Evolutionary conservation across 768 basidiomycete genomes (phyloP), one percentile per base, ranked within the genome.

Genomic region (Russula sp.): DNA sequence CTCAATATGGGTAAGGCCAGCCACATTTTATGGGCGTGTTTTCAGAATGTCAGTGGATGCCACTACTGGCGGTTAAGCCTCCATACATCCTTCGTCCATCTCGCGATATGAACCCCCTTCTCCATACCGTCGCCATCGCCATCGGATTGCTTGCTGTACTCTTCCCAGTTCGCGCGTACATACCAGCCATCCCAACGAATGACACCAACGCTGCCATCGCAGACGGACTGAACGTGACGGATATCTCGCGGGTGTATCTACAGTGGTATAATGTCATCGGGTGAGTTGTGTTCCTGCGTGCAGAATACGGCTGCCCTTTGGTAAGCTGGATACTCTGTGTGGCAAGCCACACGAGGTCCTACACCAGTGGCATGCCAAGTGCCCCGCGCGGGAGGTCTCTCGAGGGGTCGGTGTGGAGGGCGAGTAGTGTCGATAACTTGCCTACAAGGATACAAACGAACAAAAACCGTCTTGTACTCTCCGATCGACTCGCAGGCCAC

Each of bases 111-210:
- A 48, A 18, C 3, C 32, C 51, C 53, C 18, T 50, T 4, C 32
- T 59, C 47, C 10, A 8, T 20, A 54, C 22, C 3, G 2, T 48
- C 20, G 9, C 32, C 14, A 6, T 58, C 34, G 11, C 48, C 4
- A 37, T 67, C 35, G 9, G 14, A 20, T 13, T 69, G 22, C 39
- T 59, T 7, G 13, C 64, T 27, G 50, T 63, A 14, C 45, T 57
- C 35, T 50, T 64, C 14, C 58, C 55, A 6, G 74, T 68, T 7
- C 61, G 58, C 20, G 84, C 76, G 0, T 94, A 92, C 72, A 81
- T 89, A 65, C 91, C 91, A 0, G 91, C 91, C 3, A 71, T 75
- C 11, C 79, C 88, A 16, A 87, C 87, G 39, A 94, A 94, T 72
- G 77, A 82, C 60, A 85, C 88, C 0, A 66, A 73, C 20, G 72